These are phyloP conservation scores for Globisporangium canariense DNA, from an alignment of 352 stramenopile genomes.

Conservation along the genomic window DNA sequence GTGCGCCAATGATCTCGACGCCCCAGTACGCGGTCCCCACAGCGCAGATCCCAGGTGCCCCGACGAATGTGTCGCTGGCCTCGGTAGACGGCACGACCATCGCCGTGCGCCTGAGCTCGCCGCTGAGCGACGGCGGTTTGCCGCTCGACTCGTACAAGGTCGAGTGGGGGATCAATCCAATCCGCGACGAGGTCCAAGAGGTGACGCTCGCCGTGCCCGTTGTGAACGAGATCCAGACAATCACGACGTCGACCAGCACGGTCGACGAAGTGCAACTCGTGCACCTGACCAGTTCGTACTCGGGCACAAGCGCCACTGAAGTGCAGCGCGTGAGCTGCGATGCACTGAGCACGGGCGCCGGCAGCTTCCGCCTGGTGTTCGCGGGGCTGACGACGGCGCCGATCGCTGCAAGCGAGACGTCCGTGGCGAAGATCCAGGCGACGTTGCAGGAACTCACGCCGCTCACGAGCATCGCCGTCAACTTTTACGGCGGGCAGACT, in stretches of 20 bases:
- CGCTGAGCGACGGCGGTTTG: conserved; percentile 82
- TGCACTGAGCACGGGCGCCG: conserved; percentile 56
- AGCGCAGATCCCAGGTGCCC: conserved; percentile 64
- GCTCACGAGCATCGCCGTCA: conserved; percentile 85
- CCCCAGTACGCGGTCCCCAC: conserved; percentile 86
- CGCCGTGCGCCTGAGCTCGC: conserved; percentile 67
- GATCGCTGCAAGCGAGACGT: conserved; percentile 82
- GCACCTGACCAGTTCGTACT: conserved; percentile 78
- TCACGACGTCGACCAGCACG: conserved; percentile 69
- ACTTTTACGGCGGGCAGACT: conserved; percentile 46
- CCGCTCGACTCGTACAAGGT: conserved; percentile 89
- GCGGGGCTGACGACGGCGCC: conserved; percentile 85
- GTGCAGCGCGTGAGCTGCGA: conserved; percentile 92
- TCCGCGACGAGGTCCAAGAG: conserved; percentile 82
- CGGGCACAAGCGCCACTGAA: conserved; percentile 54
- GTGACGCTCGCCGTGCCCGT: conserved; percentile 58
- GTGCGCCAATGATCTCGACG: conserved; percentile 60
- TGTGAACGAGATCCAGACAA: conserved; percentile 62
- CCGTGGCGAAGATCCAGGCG: conserved; percentile 67
- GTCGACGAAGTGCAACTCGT: conserved; percentile 89
- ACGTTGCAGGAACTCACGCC: conserved; percentile 87
- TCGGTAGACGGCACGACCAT: conserved; percentile 89
- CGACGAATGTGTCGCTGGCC: conserved; percentile 70
- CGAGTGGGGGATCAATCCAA: conserved; percentile 82
- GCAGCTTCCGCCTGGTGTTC: conserved; percentile 86